Conservation (phyloP, 2,329 filamentous ascomycete species). For the Ophiosphaerella narmari region DNA sequence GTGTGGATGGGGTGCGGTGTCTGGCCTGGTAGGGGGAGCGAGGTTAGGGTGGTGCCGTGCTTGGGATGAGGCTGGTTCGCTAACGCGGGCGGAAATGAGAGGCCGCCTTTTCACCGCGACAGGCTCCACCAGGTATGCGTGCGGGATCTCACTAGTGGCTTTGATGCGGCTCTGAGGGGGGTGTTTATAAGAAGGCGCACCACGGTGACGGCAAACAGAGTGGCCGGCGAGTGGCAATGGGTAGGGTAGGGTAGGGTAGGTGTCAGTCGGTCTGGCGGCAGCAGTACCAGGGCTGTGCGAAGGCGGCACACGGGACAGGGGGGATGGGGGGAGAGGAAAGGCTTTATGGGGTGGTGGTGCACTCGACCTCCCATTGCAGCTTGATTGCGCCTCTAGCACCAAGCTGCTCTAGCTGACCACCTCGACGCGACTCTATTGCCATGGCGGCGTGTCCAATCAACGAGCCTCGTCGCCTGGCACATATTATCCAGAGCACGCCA, state of each 20-base stretch:
- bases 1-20: conserved; percentile 16
- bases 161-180: conserved; percentile 1
- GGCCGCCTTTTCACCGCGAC: conserved; percentile 35
- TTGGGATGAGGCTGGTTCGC: conserved; percentile 44
- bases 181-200: too few species aligned
- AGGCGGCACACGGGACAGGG: conserved; percentile 29
- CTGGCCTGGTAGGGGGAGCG: conserved; percentile 21
- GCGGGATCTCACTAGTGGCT: too few species aligned
- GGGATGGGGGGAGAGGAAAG: background rate
- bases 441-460: conserved; percentile 11
- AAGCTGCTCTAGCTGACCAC: conserved; percentile 20
- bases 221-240: too few species aligned
- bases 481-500: conserved; percentile 11
- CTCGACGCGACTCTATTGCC: conserved; percentile 17
- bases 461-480: background rate
- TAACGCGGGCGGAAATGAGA: conserved; percentile 45
- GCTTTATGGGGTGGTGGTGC: too few species aligned
- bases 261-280: conserved; percentile 4
- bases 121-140: conserved; percentile 20
- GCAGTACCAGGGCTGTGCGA: conserved; percentile 20
- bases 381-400: conserved; percentile 29
- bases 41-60: conserved; percentile 25
- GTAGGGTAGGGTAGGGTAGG: too few species aligned
- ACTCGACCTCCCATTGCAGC: conserved; percentile 12
- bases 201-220: too few species aligned